Evolutionary conservation across 1,284 basidiomycete genomes (phyloP), one percentile per base, ranked within the genome.

Genomic region (Rhizoctonia solani): DNA sequence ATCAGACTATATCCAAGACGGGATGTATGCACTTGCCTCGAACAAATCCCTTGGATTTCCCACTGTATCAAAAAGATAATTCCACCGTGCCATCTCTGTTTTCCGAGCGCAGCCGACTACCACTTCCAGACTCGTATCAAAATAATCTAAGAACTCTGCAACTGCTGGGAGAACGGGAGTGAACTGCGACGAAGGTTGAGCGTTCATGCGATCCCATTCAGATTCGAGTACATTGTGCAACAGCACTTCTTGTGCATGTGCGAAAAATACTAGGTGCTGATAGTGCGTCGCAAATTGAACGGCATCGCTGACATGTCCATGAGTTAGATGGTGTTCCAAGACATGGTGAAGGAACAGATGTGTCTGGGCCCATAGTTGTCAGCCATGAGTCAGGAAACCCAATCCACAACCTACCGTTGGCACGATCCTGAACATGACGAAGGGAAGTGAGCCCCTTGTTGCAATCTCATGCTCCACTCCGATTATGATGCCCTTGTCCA

Each of bases 401-500:
- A 37, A 25, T 25, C 25, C 14, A 19, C 3, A 11, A 69, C 90
- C 74, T 73, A 95, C 93, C 72, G 89, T 93, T 0, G 96, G 97
- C 30, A 89, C 85, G 76, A 96, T 89, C 66, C 95, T 86, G 79
- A 96, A 98, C 78, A 97, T 88, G 6, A 91, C 89, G 75, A 98
- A 98, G 11, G 95, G 87, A 4, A 99, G 80, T 63, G 89, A 91
- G 19, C 84, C 80, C 42, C 92, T 85, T 23, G 89, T 81, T 1
- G 87, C 89, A 1, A 87, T 85, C 75, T 97, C 94, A 66, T 95
- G 87, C 73, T 98, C 95, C 41, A 92, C 92, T 6, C 96, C 97
- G 66, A 99, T 95, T 70, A 99, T 93, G 72, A 99, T 97, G 0
- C 95, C 97, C 75, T 98, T 98, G 76, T 98, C 95, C 91, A 99